Conservation (phyloP, 257 asterid genomes). For the Nicotiana undulata region DNA sequence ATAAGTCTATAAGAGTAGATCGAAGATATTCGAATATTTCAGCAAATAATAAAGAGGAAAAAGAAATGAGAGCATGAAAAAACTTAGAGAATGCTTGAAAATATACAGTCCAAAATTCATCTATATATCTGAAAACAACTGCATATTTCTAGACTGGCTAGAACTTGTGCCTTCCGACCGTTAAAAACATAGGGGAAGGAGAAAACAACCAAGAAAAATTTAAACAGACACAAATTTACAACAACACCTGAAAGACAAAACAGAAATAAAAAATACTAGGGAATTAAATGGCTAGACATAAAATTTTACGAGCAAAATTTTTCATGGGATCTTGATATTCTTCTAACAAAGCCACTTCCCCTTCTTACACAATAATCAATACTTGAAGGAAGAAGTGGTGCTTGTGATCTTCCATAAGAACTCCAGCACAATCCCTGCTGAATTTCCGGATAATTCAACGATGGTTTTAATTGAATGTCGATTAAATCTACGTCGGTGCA, state of each 20-base stretch:
- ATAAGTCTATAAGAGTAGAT: too few relatives aligned
- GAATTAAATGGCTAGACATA: not conserved
- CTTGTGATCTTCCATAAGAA: slow-evolving; percentile 55
- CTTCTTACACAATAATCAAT: slow-evolving; percentile 62
- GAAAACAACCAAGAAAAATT: not conserved
- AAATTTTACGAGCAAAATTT: slow-evolving; percentile 20
- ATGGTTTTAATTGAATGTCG: slow-evolving; percentile 39
- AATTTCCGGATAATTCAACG: slow-evolving; percentile 14
- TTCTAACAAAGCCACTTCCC: slow-evolving; percentile 39
- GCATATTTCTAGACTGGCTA: not conserved
- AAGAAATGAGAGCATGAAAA: not conserved
- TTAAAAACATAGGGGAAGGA: not conserved
- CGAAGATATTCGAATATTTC: too few relatives aligned
- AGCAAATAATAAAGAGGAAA: not conserved
- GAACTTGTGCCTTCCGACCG: not conserved
- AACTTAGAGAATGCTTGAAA: not conserved
- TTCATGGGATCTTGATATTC: slow-evolving; percentile 55
- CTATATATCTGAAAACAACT: not conserved
- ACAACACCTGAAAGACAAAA: not conserved
- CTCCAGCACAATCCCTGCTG: slow-evolving; percentile 50
- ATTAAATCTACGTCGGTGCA: slow-evolving; percentile 44
- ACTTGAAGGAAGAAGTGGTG: slow-evolving; percentile 48
- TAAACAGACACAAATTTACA: not conserved
- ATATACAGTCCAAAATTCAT: not conserved
- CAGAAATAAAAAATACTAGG: not conserved